phyloP scores from a whole-genome alignment of 1,284 basidiomycete genomes.

The Tilletia walkeri region DNA sequence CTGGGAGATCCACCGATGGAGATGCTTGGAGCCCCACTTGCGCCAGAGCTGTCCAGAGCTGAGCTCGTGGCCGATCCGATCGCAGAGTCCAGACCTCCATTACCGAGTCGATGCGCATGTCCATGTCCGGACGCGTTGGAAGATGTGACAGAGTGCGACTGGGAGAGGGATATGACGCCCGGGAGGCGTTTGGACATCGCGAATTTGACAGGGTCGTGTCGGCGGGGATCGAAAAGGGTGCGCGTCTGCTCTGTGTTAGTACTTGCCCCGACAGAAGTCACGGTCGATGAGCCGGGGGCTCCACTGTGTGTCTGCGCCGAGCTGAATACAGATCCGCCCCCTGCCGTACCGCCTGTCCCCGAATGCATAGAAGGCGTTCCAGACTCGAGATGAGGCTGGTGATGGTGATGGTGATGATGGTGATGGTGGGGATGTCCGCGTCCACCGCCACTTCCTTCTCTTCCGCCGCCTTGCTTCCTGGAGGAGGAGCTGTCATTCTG shows the following conservation, averaged over 20 bases:
- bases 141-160: conserved; percentile 10
- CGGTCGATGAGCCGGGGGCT: background rate
- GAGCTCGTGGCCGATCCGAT: background rate
- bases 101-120: background rate
- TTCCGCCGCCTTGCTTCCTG: background rate
- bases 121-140: conserved; percentile 19
- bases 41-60: too few species aligned
- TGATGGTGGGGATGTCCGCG: background rate
- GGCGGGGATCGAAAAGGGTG: conserved; percentile 72
- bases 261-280: background rate
- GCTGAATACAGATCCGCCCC: background rate
- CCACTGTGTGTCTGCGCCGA: background rate
- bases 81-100: too few species aligned
- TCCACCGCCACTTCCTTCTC: background rate
- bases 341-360: background rate
- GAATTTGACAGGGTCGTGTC: conserved; percentile 72
- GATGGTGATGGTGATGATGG: background rate
- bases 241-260: conserved; percentile 18
- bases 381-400: too few species aligned
- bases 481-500: background rate
- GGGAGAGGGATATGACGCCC: conserved; percentile 12
- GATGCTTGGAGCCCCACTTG: background rate
- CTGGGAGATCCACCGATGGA: conserved; percentile 1
- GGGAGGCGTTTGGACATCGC: conserved; percentile 26
- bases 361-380: background rate